Evolutionary conservation across 257 asterid genomes (phyloP).

Genomic region (Rhazya stricta): DNA sequence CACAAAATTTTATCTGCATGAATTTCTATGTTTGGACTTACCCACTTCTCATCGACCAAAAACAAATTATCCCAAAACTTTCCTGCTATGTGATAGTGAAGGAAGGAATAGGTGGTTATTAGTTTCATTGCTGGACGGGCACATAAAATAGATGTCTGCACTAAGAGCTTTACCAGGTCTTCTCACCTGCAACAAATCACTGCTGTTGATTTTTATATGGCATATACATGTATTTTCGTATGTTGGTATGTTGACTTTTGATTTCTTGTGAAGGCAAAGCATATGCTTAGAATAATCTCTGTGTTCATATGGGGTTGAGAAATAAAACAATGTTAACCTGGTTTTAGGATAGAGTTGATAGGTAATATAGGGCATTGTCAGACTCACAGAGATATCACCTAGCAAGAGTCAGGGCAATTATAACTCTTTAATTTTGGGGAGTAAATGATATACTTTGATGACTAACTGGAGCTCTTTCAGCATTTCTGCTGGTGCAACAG

Average conservation of each 20-base stretch:
- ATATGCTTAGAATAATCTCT: not conserved
- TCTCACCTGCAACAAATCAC: too few relatives aligned
- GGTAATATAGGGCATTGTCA: not conserved
- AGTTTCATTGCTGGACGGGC: too few relatives aligned
- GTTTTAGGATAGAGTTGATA: not conserved
- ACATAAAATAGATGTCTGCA: too few relatives aligned
- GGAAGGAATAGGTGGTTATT: too few relatives aligned
- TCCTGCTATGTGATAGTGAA: too few relatives aligned
- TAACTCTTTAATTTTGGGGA: not conserved
- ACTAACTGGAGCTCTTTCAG: not conserved
- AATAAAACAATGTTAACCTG: not conserved
- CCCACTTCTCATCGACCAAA: too few relatives aligned
- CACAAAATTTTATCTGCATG: too few relatives aligned
- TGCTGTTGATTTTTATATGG: conserved; percentile 4
- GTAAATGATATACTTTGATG: not conserved
- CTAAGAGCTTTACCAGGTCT: too few relatives aligned
- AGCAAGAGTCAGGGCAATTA: not conserved
- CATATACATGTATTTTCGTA: too few relatives aligned
- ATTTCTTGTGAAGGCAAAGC: conserved; percentile 6
- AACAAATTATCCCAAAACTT: too few relatives aligned
- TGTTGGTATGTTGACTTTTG: not conserved
- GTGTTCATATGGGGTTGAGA: not conserved
- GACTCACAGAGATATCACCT: not conserved
- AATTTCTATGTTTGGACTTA: too few relatives aligned
- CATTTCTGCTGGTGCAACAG: not conserved